Evolutionary conservation across 768 basidiomycete species (phyloP).

Genomic region (Phallus indusiatus): DNA sequence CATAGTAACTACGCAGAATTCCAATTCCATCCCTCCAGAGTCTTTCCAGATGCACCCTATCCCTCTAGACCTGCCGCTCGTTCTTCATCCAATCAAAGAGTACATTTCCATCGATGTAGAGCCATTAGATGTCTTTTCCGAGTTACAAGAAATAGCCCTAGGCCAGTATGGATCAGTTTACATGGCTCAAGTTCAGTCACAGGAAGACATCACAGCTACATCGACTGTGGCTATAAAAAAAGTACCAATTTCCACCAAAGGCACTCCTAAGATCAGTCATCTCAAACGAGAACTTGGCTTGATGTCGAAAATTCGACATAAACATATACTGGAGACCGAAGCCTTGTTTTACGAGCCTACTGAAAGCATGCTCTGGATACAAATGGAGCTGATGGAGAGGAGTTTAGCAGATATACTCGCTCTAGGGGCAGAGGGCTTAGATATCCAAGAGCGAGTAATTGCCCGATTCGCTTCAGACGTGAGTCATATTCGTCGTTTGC

Average conservation of each 20-base stretch:
- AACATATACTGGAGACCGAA: slow-evolving; percentile 59
- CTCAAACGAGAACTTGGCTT: slow-evolving; percentile 51
- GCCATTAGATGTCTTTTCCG: slow-evolving; percentile 53
- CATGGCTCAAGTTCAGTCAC: slow-evolving; percentile 26
- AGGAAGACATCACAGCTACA: slow-evolving; percentile 5
- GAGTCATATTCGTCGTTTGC: slow-evolving; percentile 22
- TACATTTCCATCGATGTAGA: slow-evolving; percentile 57
- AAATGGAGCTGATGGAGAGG: slow-evolving; percentile 87
- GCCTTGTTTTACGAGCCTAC: slow-evolving; percentile 54
- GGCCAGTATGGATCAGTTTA: slow-evolving; percentile 74
- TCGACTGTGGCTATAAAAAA: slow-evolving; percentile 67
- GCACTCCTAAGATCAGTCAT: slow-evolving; percentile 55
- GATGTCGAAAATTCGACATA: slow-evolving; percentile 47
- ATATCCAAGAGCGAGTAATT: slow-evolving; percentile 58
- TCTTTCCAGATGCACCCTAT: neutral
- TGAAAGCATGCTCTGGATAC: slow-evolving; percentile 68
- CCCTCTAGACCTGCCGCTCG: slow-evolving; percentile 12
- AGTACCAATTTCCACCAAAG: slow-evolving; percentile 48
- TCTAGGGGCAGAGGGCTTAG: slow-evolving; percentile 50
- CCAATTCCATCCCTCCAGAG: neutral
- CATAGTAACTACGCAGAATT: neutral
- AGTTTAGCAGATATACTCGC: slow-evolving; percentile 75
- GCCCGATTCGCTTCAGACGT: slow-evolving; percentile 74
- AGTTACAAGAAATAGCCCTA: slow-evolving; percentile 72
- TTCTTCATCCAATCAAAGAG: slow-evolving; percentile 48